Base-by-base conservation (phyloP, 1,139 yeast genomes). In the Yamadazyma triangularis region DNA sequence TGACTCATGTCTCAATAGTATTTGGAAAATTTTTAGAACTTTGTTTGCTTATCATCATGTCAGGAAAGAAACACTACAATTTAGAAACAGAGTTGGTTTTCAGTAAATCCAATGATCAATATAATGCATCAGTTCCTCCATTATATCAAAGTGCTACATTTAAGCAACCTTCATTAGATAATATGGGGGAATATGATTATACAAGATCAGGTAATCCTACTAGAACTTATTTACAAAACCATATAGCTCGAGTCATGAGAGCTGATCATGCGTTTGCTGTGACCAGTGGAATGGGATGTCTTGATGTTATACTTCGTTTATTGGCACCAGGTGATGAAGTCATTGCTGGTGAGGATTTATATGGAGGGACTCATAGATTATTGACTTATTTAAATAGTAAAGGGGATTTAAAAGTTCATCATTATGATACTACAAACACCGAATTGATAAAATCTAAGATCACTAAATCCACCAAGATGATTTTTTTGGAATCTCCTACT, bases 201-300 rank as follows among this genome's bases (percentile, higher is more conserved):
- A 86, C 96, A 1, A 70, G 96, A 48, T 81, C 93, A n/a, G 96
- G 96, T 3, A 88, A 88, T 56, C 96, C 96, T 19, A 86, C 96
- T 2, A 70, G 96, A 56, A 77, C 93, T 0, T 76, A 77, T 29
- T 63, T 87, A 37, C 95, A 88, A 54, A 67, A 75, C 33, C 94
- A 88, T 47, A 53, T 88, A 47, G 80, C 86, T 29, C 74, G 77
- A 44, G 73, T 88, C 48, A 86, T 86, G 81, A 71, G 70, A 42
- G 89, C 94, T 8, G 62, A 71, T 26, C 73, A 80, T 33, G 77
- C 87, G 2, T 79, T 71, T 47, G 95, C 94, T 4, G 95, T 88
- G 9, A 78, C 89, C 23, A 79, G 89, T 33, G 96, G 96, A 19
- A 88, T 88, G 96, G 84, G 94, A 7, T 88, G 95, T 37, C 67